Percentiles rank a stretch among this genome's conserved stretches.
phyloP scores from a whole-genome alignment of 2,329 filamentous ascomycete species.

The Ophiostoma angusticollis region DNA sequence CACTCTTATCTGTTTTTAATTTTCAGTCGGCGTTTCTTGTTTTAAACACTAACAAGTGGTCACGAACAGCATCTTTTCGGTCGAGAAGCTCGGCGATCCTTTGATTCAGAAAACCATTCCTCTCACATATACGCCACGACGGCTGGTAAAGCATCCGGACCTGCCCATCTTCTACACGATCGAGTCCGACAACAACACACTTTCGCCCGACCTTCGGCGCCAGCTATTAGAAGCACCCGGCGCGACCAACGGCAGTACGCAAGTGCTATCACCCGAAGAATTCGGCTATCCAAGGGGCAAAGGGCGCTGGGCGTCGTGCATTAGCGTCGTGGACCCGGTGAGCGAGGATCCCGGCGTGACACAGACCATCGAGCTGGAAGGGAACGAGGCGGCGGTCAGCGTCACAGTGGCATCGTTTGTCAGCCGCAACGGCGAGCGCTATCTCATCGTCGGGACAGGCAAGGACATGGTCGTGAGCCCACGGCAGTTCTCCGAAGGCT shows the following conservation, averaged over 20 bases:
- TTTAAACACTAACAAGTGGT: slow-evolving; percentile 21
- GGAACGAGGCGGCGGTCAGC: slow-evolving; percentile 87
- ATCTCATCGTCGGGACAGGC: slow-evolving; percentile 86
- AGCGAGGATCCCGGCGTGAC: slow-evolving; percentile 56
- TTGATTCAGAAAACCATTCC: slow-evolving; percentile 77
- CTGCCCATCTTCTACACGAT: slow-evolving; percentile 87
- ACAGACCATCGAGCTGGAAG: slow-evolving; percentile 66
- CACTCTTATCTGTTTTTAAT: slow-evolving; percentile 10
- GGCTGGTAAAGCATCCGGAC: slow-evolving; percentile 77
- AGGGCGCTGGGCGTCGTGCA: slow-evolving; percentile 90
- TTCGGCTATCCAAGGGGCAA: slow-evolving; percentile 80
- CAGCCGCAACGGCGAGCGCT: slow-evolving; percentile 77
- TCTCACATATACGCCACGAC: slow-evolving; percentile 79
- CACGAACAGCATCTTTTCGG: slow-evolving; percentile 63
- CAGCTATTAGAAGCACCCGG: slow-evolving; percentile 60
- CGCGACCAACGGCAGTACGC: slow-evolving; percentile 59
- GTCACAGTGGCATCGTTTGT: slow-evolving; percentile 74
- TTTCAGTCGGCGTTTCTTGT: background rate
- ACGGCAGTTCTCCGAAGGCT: slow-evolving; percentile 62
- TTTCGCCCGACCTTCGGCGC: slow-evolving; percentile 66
- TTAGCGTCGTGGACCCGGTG: slow-evolving; percentile 79
- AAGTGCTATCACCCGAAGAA: slow-evolving; percentile 59
- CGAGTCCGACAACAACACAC: slow-evolving; percentile 82
- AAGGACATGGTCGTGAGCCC: slow-evolving; percentile 79
- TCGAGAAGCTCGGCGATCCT: slow-evolving; percentile 75